phyloP scores from a whole-genome alignment of 129 eudicot species.

The Saussurea involucrata region DNA sequence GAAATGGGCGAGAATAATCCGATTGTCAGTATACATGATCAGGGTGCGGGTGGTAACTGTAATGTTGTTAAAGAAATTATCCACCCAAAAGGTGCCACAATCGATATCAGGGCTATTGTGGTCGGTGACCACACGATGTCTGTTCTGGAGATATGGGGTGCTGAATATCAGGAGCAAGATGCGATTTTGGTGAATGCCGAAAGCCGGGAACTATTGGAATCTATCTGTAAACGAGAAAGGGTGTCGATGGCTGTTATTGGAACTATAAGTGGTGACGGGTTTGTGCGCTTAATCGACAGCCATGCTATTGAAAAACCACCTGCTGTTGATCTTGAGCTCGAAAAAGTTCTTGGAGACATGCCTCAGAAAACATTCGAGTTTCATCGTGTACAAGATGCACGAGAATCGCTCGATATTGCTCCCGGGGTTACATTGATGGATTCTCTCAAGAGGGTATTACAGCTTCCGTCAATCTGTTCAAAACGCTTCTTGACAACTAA shows the following conservation, averaged over 20 bases:
- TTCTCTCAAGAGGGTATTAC: slow-evolving; percentile 67
- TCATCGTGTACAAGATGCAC: slow-evolving; percentile 40
- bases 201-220: slow-evolving; percentile 61
- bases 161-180: slow-evolving; percentile 95
- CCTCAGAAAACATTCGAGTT: slow-evolving; percentile 89
- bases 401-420: slow-evolving; percentile 78
- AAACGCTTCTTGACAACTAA: slow-evolving; percentile 83
- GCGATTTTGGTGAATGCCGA: slow-evolving; percentile 83
- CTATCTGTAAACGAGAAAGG: slow-evolving; percentile 82
- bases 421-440: slow-evolving; percentile 73
- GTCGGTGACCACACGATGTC: slow-evolving; percentile 98
- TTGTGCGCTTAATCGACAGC: slow-evolving; percentile 58
- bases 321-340: slow-evolving; percentile 92
- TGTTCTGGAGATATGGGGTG: slow-evolving; percentile 97
- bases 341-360: slow-evolving; percentile 91
- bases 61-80: slow-evolving; percentile 95
- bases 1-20: slow-evolving; percentile 95
- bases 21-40: slow-evolving; percentile 86
- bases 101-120: slow-evolving; percentile 80
- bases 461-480: slow-evolving; percentile 83
- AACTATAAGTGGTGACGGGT: slow-evolving; percentile 70
- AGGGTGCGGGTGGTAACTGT: slow-evolving; percentile 98
- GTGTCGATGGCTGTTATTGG: slow-evolving; percentile 92
- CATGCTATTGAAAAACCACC: slow-evolving; percentile 59
- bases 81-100: slow-evolving; percentile 84